Evolutionary conservation across 192 early-diverging fungal species (phyloP).

Genomic region (Rhizoclosmatium globosum): DNA sequence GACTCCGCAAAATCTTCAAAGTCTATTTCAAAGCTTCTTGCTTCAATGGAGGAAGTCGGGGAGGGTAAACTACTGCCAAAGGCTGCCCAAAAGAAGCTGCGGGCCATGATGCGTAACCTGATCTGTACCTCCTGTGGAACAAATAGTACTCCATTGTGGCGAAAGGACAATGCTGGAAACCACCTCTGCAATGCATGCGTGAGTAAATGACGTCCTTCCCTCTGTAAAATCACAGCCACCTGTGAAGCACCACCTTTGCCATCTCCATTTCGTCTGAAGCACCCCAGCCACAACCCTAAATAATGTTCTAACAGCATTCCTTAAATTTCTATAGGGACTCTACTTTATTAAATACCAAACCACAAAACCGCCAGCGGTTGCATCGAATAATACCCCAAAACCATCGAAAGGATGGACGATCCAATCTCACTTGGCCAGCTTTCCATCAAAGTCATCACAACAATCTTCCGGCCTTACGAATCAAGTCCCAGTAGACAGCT

Average conservation of each 20-base stretch:
- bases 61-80: constrained; percentile 51
- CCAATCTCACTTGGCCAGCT: constrained; percentile 5
- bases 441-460: background rate
- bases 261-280: background rate
- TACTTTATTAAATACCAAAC: constrained; percentile 6
- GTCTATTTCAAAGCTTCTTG: background rate
- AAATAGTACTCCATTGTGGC: constrained; percentile 79
- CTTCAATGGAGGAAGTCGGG: background rate
- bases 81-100: constrained; percentile 44
- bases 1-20: background rate
- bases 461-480: background rate
- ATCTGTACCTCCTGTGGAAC: constrained; percentile 79
- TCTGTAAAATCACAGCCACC: background rate
- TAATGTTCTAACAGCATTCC: background rate
- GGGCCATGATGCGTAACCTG: constrained; percentile 36
- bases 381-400: background rate
- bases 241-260: background rate
- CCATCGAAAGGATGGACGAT: background rate
- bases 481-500: background rate
- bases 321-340: background rate
- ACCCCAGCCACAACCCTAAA: background rate
- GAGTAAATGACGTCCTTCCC: background rate
- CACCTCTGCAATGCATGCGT: constrained; percentile 88
- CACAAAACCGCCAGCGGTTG: background rate
- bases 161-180: constrained; percentile 71